These are phyloP conservation scores for Fraxinus angustifolia DNA, from an alignment of 305 asterid genomes.

Conservation along the genomic window DNA sequence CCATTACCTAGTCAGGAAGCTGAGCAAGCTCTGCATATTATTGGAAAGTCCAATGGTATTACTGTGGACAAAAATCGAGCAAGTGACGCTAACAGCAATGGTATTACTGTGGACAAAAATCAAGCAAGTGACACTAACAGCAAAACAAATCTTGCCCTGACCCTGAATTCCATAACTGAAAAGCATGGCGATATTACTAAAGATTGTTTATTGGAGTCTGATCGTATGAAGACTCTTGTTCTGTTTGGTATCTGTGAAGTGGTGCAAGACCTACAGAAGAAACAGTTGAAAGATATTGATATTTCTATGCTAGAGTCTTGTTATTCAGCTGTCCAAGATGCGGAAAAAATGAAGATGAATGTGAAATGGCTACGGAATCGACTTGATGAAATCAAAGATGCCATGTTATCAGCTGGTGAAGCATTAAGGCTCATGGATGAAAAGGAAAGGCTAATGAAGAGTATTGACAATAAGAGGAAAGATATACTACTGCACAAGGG, in stretches of 20 bases:
- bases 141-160: slow-evolving; percentile 1
- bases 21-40: not conserved
- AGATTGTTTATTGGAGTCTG: slow-evolving; percentile 28
- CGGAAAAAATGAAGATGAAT: slow-evolving; percentile 26
- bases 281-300: slow-evolving; percentile 25
- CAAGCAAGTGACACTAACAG: not conserved
- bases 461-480: slow-evolving; percentile 9
- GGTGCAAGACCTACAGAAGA: slow-evolving; percentile 27
- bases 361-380: slow-evolving; percentile 31
- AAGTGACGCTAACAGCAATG: not conserved
- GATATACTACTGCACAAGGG: slow-evolving; percentile 9
- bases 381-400: slow-evolving; percentile 31
- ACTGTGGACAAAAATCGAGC: not conserved
- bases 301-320: slow-evolving; percentile 13
- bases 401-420: slow-evolving; percentile 4
- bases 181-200: slow-evolving; percentile 32
- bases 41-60: not conserved
- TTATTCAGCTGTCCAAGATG: slow-evolving; percentile 29
- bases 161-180: slow-evolving; percentile 20
- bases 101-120: not conserved
- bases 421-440: slow-evolving; percentile 8
- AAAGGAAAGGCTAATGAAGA: slow-evolving; percentile 9
- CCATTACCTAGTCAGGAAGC: not conserved
- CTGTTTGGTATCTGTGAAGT: slow-evolving; percentile 26
- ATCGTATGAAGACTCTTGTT: slow-evolving; percentile 28